Percentiles rank a stretch among this genome's conserved stretches.
phyloP scores from a whole-genome alignment of 2,329 filamentous ascomycete species.

The Pseudovirgaria hyperparasitica region DNA sequence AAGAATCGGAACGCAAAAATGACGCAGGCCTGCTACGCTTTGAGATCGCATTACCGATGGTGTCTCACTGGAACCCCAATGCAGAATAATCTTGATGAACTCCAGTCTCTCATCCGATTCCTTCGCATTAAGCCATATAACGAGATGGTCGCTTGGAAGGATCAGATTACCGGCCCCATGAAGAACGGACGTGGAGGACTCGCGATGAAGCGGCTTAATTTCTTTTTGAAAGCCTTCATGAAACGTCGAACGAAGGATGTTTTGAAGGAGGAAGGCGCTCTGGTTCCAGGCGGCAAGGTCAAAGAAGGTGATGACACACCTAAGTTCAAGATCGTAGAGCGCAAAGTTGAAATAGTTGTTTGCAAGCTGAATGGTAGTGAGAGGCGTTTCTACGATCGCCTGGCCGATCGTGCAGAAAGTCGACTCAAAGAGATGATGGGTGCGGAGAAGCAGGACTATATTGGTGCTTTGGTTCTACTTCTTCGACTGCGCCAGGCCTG shows the following conservation, averaged over 20 bases:
- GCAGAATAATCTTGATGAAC: conserved; percentile 95
- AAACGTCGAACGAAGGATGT: conserved; percentile 97
- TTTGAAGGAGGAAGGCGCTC: conserved; percentile 72
- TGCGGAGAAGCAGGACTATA: conserved; percentile 69
- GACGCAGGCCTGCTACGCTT: conserved; percentile 78
- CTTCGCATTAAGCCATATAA: conserved; percentile 85
- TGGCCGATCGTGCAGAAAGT: conserved; percentile 74
- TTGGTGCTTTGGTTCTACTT: conserved; percentile 85
- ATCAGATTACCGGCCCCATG: conserved; percentile 79
- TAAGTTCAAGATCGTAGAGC: conserved; percentile 81
- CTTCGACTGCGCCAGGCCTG: conserved; percentile 83
- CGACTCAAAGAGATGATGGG: conserved; percentile 84
- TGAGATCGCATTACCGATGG: conserved; percentile 84
- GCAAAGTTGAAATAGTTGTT: conserved; percentile 71
- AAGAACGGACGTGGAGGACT: conserved; percentile 82
- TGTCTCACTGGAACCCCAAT: conserved; percentile 92
- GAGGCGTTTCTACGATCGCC: conserved; percentile 68
- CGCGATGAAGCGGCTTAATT: conserved; percentile 75
- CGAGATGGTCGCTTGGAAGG: conserved; percentile 75
- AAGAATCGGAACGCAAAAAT: conserved; percentile 96
- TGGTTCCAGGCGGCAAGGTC: conserved; percentile 61
- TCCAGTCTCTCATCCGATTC: conserved; percentile 89
- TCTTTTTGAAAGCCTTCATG: conserved; percentile 87
- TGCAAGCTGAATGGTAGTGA: conserved; percentile 71
- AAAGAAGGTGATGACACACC: conserved; percentile 44